Evolutionary conservation across 495 filamentous ascomycete species (phyloP).

Genomic region (Extremus antarcticus): DNA sequence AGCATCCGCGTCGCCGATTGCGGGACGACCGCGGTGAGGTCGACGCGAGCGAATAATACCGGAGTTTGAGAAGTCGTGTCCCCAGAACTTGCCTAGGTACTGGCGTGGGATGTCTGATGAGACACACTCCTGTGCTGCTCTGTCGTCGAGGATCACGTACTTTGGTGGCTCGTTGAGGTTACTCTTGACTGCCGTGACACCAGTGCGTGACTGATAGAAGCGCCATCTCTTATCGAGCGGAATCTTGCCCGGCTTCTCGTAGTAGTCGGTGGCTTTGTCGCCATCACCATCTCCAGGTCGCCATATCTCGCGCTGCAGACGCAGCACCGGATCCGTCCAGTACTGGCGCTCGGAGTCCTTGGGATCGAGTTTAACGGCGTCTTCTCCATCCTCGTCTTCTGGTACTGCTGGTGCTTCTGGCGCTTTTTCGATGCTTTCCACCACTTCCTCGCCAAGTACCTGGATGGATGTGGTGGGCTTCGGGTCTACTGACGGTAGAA

Average conservation of each 20-base stretch:
- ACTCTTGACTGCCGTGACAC: constrained; percentile 1
- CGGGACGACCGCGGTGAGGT: constrained; percentile 22
- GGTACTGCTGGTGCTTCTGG: neutral
- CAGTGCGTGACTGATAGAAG: constrained; percentile 18
- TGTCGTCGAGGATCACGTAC: constrained; percentile 26
- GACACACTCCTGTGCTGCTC: constrained; percentile 18
- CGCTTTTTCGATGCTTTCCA: neutral
- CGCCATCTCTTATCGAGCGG: constrained; percentile 14
- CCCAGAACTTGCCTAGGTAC: constrained; percentile 16
- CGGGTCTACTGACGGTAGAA: too few relatives aligned
- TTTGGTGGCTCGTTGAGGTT: constrained; percentile 23
- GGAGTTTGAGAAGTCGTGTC: constrained; percentile 20
- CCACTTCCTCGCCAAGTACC: neutral
- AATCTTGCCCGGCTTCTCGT: neutral
- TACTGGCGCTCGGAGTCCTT: constrained; percentile 6
- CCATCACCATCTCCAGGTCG: constrained; percentile 16
- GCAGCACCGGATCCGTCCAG: neutral
- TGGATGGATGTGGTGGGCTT: too few relatives aligned
- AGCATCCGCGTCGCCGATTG: neutral
- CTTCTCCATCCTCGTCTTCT: neutral
- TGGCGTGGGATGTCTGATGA: constrained; percentile 10
- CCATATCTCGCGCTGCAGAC: constrained; percentile 10
- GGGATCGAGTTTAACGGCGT: constrained; percentile 7
- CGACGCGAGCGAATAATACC: constrained; percentile 19
- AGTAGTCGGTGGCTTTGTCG: constrained; percentile 9